Evolutionary conservation across 345 rosid species (phyloP), one percentile per base, ranked within the genome.

Genomic region (Salix caprea): DNA sequence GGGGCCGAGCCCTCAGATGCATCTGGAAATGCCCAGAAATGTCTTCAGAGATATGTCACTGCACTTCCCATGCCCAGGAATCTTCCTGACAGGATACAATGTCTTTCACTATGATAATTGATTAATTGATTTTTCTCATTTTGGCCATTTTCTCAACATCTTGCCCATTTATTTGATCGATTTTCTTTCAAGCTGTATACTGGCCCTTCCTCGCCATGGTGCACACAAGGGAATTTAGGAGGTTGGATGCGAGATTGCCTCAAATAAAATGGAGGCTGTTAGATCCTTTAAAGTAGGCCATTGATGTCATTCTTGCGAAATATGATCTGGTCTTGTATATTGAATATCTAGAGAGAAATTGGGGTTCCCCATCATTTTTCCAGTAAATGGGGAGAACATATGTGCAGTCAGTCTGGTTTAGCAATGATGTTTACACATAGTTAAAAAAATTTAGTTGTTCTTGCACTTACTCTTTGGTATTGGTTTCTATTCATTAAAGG

Each of bases 1-100:
- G 86, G 84, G 15, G 91, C 84, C 28, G 89, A 85, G 82, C 66
- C 83, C 52, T 67, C 83, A 34, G 83, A 81, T 72, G 77, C 82
- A 48, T 37, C 78, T 26, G 64, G 80, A 64, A 78, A 56, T 84
- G 28, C 88, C 46, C 87, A 61, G 76, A 89, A 78, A 86, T 79
- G 69, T 64, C 90, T 89, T 50, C 97, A 89, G 80, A 88, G 96
- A 86, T 91, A 96, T 82, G 92, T 93, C 72, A 81, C 87, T 71
- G 91, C 91, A 42, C 78, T 91, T 72, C 91, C 98, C 28, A 88
- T 92, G 88, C 97, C 99, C 58, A 83, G 76, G 82, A 85, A 90
- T 84, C 86, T 93, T 74, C 99, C 99, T 42, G 99, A 92, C 74
- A 85, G 86, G 87, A 89, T 90, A 89, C 98, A 87, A 71, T 92